Percentiles rank a stretch among this genome's conserved stretches.
Conservation (phyloP, 73 alveolate genomes). For the Diophrys appendiculata region DNA sequence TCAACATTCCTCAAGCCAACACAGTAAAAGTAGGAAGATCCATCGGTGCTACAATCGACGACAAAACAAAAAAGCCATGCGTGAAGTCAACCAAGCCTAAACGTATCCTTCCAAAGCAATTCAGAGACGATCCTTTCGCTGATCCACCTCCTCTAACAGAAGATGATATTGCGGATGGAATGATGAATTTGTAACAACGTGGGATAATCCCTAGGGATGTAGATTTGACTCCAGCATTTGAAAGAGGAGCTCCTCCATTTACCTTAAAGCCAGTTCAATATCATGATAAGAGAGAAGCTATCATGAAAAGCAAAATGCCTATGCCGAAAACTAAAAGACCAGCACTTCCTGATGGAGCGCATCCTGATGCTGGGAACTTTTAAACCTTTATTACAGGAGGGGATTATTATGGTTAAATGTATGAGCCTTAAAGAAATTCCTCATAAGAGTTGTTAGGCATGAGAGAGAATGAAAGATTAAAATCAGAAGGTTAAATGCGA, state of each 20-base stretch:
- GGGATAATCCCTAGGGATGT: constrained; percentile 90
- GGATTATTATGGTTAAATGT: background rate
- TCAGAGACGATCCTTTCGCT: constrained; percentile 77
- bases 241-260: constrained; percentile 90
- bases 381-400: constrained; percentile 13
- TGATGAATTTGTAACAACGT: constrained; percentile 74
- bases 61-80: background rate
- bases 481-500: no score
- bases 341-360: background rate
- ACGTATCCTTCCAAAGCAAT: constrained; percentile 64
- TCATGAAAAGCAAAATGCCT: no score
- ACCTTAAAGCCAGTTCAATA: constrained; percentile 35
- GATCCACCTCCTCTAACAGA: constrained; percentile 85
- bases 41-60: constrained; percentile 2
- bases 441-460: background rate
- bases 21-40: constrained; percentile 4
- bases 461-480: no score
- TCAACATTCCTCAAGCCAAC: constrained; percentile 52
- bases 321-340: no score
- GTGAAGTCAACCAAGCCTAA: constrained; percentile 49
- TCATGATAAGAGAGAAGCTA: constrained; percentile 25
- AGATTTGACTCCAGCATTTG: constrained; percentile 90
- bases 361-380: background rate
- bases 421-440: background rate
- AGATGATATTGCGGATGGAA: constrained; percentile 86